Base-by-base conservation (phyloP, 352 stramenopile species). In the Globisporangium radiosum region DNA sequence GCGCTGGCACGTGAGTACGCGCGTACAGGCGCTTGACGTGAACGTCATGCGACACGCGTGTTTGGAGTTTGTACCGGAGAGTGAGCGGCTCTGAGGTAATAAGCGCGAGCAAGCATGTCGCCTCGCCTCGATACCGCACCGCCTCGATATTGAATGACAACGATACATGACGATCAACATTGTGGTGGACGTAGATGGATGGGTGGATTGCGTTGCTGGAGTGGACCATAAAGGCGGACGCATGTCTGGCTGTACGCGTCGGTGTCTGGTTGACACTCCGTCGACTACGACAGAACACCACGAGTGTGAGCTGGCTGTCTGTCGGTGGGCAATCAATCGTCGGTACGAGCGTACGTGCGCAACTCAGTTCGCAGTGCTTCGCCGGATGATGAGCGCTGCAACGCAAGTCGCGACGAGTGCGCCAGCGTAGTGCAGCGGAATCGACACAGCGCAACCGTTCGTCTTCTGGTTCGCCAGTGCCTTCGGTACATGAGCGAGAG, bases 1-100 rank as follows among this genome's bases (percentile, higher is more conserved):
- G 64, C 76, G 96, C 40, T 99, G 97, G 96, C 77, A 90, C 67
- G 77, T 75, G 72, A 63, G 70, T 19, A 85, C 81, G 33, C 68
- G 76, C 33, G 69, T 72, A 14, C 73, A 60, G 56, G 14, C 15
- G 13, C 66, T 84, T 51, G 69, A 78, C 17, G 70, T 79, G 38
- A 76, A 86, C 44, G 75, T 85, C 40, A 76, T 90, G 56, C 72
- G 76, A 60, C 65, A 75, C 50, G 81, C 76, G 36, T 88, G 78
- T 47, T 71, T 84, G n/a, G 55, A 71, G 56, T 62, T 73, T 58
- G 77, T 90, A 39, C 76, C 81, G 1, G 38, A 55, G 8, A 75
- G 86, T 52, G 72, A 88, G 68, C 80, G 75, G 33, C 68, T 90
- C 13, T 19, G 38, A 19, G 6, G 8, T 4, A 6, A 17, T 54